Percentiles rank a stretch among this genome's conserved stretches.
Conservation (phyloP, 768 basidiomycete species). For the Gloeophyllum trabeum region DNA sequence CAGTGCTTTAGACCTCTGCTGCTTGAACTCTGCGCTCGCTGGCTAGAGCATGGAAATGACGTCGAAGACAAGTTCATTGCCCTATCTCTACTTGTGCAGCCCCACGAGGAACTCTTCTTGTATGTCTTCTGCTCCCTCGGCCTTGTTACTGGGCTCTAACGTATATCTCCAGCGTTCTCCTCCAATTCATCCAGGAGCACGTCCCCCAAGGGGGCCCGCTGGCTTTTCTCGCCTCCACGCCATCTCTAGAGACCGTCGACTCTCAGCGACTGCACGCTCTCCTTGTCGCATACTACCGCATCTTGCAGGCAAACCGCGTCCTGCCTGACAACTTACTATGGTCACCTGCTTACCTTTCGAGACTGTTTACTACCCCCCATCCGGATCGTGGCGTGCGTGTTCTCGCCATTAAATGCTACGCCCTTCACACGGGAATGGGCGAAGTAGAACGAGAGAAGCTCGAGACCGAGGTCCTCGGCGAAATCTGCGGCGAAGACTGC, state of each 20-base stretch:
- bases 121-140: conserved; percentile 27
- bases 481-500: conserved; percentile 48
- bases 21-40: conserved; percentile 70
- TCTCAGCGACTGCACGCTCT: conserved; percentile 46
- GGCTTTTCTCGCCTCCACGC: conserved; percentile 20
- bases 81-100: conserved; percentile 52
- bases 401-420: conserved; percentile 71
- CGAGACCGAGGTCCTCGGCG: conserved; percentile 53
- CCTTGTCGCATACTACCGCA: conserved; percentile 73
- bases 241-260: conserved; percentile 23
- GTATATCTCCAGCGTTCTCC: conserved; percentile 38
- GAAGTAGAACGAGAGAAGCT: conserved; percentile 63
- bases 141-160: no score
- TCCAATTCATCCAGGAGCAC: conserved; percentile 33
- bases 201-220: conserved; percentile 44
- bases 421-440: conserved; percentile 65
- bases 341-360: conserved; percentile 33
- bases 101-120: conserved; percentile 64
- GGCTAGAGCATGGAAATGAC: conserved; percentile 49
- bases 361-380: conserved; percentile 35
- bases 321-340: conserved; percentile 55
- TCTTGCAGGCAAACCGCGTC: conserved; percentile 62
- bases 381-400: conserved; percentile 55
- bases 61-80: conserved; percentile 43
- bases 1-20: conserved; percentile 66